Evolutionary conservation across 495 filamentous ascomycete species (phyloP), one percentile per base, ranked within the genome.

Genomic region (Apiosordaria backusii): DNA sequence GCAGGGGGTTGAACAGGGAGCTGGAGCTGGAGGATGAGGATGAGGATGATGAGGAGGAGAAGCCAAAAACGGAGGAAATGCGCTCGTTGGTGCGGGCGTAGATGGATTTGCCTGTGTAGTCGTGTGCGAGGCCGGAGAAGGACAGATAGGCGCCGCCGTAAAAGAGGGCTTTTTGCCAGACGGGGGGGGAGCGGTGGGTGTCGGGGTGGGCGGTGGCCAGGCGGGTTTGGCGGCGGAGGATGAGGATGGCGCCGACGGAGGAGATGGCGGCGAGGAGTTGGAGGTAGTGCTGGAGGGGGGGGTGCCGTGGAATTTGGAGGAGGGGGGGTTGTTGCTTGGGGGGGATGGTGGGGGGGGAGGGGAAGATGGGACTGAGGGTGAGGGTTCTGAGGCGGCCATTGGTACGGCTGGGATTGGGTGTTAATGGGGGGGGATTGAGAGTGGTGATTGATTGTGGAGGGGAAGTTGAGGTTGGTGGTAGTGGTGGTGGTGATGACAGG

Each of bases 61-160:
- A 27, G n/a, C 55, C 50, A 7, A 70, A n/a, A n/a, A 72, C 15
- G 1, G 55, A 19, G 35, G 60, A 55, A 69, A 69, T 68, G 16
- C 71, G 67, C 62, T 73, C 72, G 57, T 62, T 65, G n/a, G 71
- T 70, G 23, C 74, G 72, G 63, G 21, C 21, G 40, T 67, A 67
- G 57, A 88, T 78, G 1, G 76, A 77, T 23, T 83, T 79, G 1
- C 89, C 89, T 18, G 84, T 89, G 71, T 82, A 84, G 60, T 84
- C 78, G 27, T 76, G 63, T 18, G 79, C 80, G 23, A 96, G 80
- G 70, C 90, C 85, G 77, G 92, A 87, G 60, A 85, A 85, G 68
- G 85, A 76, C 60, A 84, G 77, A 78, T 86, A 91, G 10, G 85
- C 80, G 63, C 52, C 23, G 50, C 78, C 79, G 3, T 91, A 83